Evolutionary conservation across 2,329 filamentous ascomycete genomes (phyloP), one percentile per base, ranked within the genome.

Genomic region (Hypoxylon sp.): DNA sequence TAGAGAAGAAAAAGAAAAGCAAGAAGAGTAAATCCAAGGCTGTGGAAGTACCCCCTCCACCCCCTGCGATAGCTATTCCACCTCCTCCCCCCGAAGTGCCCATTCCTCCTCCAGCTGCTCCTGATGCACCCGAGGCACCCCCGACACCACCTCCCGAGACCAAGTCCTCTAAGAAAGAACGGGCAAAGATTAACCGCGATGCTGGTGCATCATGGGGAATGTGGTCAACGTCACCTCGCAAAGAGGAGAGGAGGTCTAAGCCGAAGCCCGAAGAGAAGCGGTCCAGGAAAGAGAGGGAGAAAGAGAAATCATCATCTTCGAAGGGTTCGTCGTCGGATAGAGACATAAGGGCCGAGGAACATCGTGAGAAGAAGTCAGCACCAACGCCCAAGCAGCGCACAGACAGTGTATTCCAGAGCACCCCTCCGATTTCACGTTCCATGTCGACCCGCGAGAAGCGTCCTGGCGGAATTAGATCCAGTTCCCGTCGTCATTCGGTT

Each of bases 141-240:
- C 76, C 82, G 50, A 82, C 84, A 6, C 84, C 86, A 28, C 83
- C 85, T 3, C 81, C 87, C 14, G 88, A 90, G 55, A 81, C 85
- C 11, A 89, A 84, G 66, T 88, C 86, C 3, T 84, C 84, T 2
- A 93, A 89, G 80, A 97, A 91, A 77, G 92, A 97, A 69, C 91
- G 93, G 13, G 82, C 91, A 28, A 93, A 91, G 75, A 88, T 94
- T 69, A 92, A 89, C 72, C 91, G 93, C 63, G 90, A 91, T 38
- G 85, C 87, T 64, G 85, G 85, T 36, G 84, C 87, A 11, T 89
- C 91, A 30, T 96, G 93, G 93, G 91, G 90, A 36, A 89, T 89
- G 77, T 95, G 91, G 91, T 88, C 87, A 17, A 85, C 89, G 14
- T 82, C 86, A 2, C 80, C 84, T 81, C 69, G 76, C 73, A 75